Base-by-base conservation (phyloP, 2,329 filamentous ascomycete species). In the Fusarium annulatum region DNA sequence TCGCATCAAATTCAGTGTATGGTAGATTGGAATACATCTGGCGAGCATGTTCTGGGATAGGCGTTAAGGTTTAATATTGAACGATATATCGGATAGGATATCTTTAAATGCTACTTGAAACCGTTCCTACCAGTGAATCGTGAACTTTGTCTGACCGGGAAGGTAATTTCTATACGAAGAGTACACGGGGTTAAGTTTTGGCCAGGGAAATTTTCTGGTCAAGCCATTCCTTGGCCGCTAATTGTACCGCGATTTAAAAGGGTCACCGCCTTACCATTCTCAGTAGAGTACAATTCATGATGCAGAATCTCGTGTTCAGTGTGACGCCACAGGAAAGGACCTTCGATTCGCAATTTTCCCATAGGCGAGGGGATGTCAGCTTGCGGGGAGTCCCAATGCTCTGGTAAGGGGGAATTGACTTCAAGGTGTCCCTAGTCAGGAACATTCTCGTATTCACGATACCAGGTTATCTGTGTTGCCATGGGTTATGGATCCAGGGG, bases 381-480 rank as follows among this genome's bases (percentile, higher is more conserved):
- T n/a, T 52, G 53, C 41, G 64, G 63, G 51, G 63, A 67, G 30
- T 67, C 48, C 63, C 53, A 45, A 30, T 38, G 39, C 10, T 51
- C 21, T 61, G 45, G 64, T 57, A 57, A 57, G 38, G 51, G 64
- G 52, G 51, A 53, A 43, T 63, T 61, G 49, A 59, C 42, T 62
- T 67, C 15, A n/a, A 58, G 30, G 43, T 58, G 39, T 67, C 19
- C 56, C n/a, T 61, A 56, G 70, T 61, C 70, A 72, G 57, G 59
- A 53, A 72, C 65, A 64, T 51, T 60, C 70, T 72, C 70, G 70
- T 72, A 72, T 72, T 64, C 36, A 69, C 18, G 49, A 64, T 43
- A n/a, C 56, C 51, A 49, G 39, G 42, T 60, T 70, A 43, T 46
- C 60, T 61, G 59, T 51, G 42, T 55, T 59, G 56, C 41, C 65